phyloP scores from a whole-genome alignment of 805 yeast genomes.

The Blastobotrys peoriensis region DNA sequence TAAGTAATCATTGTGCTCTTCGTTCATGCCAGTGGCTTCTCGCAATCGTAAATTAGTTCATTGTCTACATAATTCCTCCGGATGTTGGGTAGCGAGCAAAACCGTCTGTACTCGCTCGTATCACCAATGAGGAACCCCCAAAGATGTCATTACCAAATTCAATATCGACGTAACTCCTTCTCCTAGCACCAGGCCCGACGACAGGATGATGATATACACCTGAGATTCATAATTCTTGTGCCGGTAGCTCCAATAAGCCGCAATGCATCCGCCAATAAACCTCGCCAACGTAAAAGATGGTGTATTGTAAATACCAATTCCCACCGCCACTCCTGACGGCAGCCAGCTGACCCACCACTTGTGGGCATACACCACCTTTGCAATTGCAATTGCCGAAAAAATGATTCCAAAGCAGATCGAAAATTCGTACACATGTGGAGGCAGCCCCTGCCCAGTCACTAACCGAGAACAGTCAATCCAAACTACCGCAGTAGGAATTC shows the following conservation, averaged over 20 bases:
- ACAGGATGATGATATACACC: slow-evolving; percentile 75
- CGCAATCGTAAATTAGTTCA: too few relatives aligned
- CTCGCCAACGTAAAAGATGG: slow-evolving; percentile 93
- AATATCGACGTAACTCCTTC: slow-evolving; percentile 86
- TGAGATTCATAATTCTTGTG: slow-evolving; percentile 38
- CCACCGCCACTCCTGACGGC: slow-evolving; percentile 96
- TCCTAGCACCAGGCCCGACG: slow-evolving; percentile 89
- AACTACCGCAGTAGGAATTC: slow-evolving; percentile 91
- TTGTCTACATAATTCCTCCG: too few relatives aligned
- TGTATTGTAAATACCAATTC: slow-evolving; percentile 89
- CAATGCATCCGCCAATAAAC: slow-evolving; percentile 76
- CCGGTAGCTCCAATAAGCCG: slow-evolving; percentile 41
- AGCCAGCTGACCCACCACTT: slow-evolving; percentile 41
- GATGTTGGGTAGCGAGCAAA: not conserved
- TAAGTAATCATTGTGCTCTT: too few relatives aligned
- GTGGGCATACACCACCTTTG: slow-evolving; percentile 32
- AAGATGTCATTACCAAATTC: slow-evolving; percentile 69
- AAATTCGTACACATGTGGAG: slow-evolving; percentile 65
- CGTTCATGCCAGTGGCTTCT: too few relatives aligned
- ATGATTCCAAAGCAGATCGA: slow-evolving; percentile 66
- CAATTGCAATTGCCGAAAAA: slow-evolving; percentile 51
- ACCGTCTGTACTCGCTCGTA: not conserved
- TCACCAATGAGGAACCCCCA: slow-evolving; percentile 56
- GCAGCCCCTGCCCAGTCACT: slow-evolving; percentile 86
- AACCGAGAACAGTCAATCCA: slow-evolving; percentile 96